Evolutionary conservation across 2,329 filamentous ascomycete species (phyloP), one percentile per base, ranked within the genome.

Genomic region (Diplodia mutila): DNA sequence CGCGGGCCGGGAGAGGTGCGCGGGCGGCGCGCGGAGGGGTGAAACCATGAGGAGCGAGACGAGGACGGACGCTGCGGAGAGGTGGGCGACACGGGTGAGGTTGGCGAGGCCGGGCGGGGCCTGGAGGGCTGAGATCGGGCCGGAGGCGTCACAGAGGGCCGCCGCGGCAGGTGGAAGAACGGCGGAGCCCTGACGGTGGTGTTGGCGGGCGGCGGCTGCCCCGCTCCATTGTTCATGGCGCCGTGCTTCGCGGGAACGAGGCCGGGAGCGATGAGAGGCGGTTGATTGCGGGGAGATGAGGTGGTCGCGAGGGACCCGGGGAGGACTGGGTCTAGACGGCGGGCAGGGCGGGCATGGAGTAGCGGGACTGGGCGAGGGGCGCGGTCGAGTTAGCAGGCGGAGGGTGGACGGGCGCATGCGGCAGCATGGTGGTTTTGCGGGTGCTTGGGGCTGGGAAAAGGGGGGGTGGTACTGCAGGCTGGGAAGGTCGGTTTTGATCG

Each of bases 1-100:
- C 74, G 73, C 21, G 78, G 78, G 11, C 75, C 77, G 52, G 77
- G 77, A 39, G 76, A 77, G 23, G 78, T 79, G 69, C 73, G 75
- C 34, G 77, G 77, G 2, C 78, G 75, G 63, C 77, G 77, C 37
- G 39, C 18, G 21, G 78, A 74, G 68, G 72, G 74, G 72, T 71
- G 76, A 59, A 79, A 75, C 77, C 65, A 61, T 25, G 59, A 63
- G 39, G 67, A 68, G 67, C 67, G 67, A 46, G 67, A 67, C n/a
- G 57, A 67, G 7, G 66, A 64, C 21, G 57, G 66, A 21, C 66
- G 66, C 48, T 27, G 21, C 2, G 65, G 65, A n/a, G 61, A 65
- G 23, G 48, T 46, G 12, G 65, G 65, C 8, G 65, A 49, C 27
- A 21, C 39, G 27, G 65, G 65, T 16, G 54, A 37, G 46, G 51